A percentile compares a stretch with the other conserved stretches of the same genome.
Conservation (phyloP, 2,329 filamentous ascomycete species). For the Colletotrichum orchidophilum region DNA sequence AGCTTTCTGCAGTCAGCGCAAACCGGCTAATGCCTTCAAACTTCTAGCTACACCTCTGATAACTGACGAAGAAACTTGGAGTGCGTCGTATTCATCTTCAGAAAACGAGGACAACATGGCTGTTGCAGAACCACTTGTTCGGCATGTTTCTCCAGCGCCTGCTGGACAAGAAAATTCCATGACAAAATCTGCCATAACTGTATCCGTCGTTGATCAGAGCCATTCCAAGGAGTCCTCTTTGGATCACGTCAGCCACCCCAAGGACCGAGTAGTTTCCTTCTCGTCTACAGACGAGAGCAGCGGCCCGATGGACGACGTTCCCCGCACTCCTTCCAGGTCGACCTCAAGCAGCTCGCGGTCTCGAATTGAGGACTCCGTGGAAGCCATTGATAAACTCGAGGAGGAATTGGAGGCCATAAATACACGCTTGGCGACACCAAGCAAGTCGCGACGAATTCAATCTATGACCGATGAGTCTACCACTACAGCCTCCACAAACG, state of each 20-base stretch:
- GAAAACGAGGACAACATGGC: slow-evolving; percentile 20
- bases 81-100: background rate
- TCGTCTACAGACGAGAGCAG: slow-evolving; percentile 18
- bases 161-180: background rate
- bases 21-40: slow-evolving; percentile 51
- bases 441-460: slow-evolving; percentile 24
- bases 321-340: slow-evolving; percentile 23
- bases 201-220: background rate
- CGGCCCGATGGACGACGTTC: background rate
- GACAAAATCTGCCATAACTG: background rate
- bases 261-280: slow-evolving; percentile 15
- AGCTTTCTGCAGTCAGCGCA: slow-evolving; percentile 35
- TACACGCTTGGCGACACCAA: slow-evolving; percentile 45
- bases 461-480: background rate
- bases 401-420: slow-evolving; percentile 67
- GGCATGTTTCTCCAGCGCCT: background rate
- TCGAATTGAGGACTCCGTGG: slow-evolving; percentile 71
- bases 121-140: slow-evolving; percentile 13
- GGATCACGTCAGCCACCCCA: background rate
- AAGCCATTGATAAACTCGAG: slow-evolving; percentile 69
- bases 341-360: slow-evolving; percentile 42
- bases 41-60: slow-evolving; percentile 58
- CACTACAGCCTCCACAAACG: background rate
- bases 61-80: background rate
- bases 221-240: background rate